phyloP scores from a whole-genome alignment of 2,329 filamentous ascomycete genomes.

The Neopestalotiopsis clavispora region DNA sequence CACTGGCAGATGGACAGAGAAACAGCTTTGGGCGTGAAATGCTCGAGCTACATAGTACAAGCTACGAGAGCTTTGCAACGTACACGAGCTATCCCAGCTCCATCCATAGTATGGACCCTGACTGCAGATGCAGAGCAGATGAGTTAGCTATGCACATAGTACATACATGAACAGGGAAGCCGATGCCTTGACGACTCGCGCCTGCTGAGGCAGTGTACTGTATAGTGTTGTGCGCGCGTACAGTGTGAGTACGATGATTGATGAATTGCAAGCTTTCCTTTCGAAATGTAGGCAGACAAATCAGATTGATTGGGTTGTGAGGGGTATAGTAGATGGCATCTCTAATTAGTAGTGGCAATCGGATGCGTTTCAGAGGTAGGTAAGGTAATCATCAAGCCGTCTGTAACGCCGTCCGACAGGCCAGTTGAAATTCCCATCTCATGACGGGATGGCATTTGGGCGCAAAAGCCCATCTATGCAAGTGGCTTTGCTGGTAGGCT shows the following conservation, averaged over 20 bases:
- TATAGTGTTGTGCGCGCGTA: background rate
- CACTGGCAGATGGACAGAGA: too few relatives aligned
- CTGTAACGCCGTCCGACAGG: background rate
- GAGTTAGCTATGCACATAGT: too few relatives aligned
- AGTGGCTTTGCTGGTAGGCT: background rate
- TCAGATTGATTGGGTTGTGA: background rate
- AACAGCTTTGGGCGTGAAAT: too few relatives aligned
- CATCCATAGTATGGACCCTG: background rate
- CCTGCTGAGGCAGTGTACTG: background rate
- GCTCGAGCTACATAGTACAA: too few relatives aligned
- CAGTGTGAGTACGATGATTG: too few relatives aligned
- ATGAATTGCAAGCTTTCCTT: background rate
- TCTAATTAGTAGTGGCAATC: background rate
- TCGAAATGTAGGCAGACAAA: background rate
- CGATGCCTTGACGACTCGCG: background rate
- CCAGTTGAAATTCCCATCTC: constrained; percentile 1
- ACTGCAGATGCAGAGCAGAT: background rate
- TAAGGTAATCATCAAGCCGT: background rate
- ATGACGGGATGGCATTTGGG: constrained; percentile 8
- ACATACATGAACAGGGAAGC: background rate
- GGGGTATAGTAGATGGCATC: background rate
- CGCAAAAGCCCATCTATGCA: background rate
- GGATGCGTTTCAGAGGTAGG: too few relatives aligned
- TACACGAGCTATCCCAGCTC: background rate
- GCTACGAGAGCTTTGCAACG: too few relatives aligned